Percentiles rank a stretch among this genome's conserved stretches.
Evolutionary conservation across 2,329 filamentous ascomycete genomes (phyloP).

Genomic region (Colletotrichum filicis): DNA sequence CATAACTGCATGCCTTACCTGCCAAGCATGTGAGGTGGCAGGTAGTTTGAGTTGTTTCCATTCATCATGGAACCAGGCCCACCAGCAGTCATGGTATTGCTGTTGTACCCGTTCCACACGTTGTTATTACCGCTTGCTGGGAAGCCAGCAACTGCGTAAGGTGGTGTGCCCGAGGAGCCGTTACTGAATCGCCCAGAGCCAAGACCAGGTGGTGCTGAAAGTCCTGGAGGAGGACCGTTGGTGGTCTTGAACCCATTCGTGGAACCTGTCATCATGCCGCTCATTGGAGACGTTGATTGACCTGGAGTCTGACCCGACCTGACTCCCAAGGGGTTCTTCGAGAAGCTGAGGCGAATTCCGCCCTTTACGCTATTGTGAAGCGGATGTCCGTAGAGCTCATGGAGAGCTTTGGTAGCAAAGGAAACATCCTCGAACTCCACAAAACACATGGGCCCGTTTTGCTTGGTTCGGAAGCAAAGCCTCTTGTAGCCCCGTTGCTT

Average conservation of each 20-base stretch:
- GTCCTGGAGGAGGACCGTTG: conserved; percentile 83
- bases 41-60: conserved; percentile 38
- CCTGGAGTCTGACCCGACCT: conserved; percentile 76
- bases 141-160: conserved; percentile 35
- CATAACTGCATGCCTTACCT: conserved; percentile 35
- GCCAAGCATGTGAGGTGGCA: conserved; percentile 49
- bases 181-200: conserved; percentile 45
- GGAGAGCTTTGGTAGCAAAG: conserved; percentile 89
- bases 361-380: conserved; percentile 94
- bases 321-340: conserved; percentile 95
- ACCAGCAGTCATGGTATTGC: conserved; percentile 32
- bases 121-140: conserved; percentile 37
- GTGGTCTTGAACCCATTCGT: conserved; percentile 73
- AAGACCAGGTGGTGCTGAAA: conserved; percentile 80
- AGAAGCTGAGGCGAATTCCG: conserved; percentile 95
- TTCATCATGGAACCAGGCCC: conserved; percentile 38
- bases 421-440: conserved; percentile 97
- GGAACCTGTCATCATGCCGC: conserved; percentile 63
- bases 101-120: conserved; percentile 30
- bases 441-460: conserved; percentile 98
- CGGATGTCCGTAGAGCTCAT: conserved; percentile 87
- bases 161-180: conserved; percentile 21
- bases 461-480: conserved; percentile 93
- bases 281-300: conserved; percentile 60
- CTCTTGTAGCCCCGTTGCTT: conserved; percentile 96